Conservation (phyloP, 2,329 filamentous ascomycete species). For the Phyllosticta citribraziliensis region DNA sequence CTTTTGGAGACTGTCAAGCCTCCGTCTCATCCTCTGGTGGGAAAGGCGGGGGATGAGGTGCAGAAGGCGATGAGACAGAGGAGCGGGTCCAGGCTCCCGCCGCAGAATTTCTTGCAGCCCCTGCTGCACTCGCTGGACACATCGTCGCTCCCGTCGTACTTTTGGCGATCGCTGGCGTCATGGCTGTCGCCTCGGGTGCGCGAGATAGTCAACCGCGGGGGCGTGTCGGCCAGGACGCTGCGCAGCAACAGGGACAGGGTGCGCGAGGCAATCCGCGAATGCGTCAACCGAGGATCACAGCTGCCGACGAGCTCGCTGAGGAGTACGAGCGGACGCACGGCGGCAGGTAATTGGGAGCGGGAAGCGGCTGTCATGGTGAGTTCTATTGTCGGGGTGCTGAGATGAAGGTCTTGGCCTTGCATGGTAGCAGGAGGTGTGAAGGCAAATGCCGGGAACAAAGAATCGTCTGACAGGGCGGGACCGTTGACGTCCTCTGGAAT, state of each 20-base stretch:
- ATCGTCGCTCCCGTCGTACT: conserved; percentile 76
- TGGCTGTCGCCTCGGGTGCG: conserved; percentile 67
- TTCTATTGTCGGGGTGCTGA: conserved; percentile 56
- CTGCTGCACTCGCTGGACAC: conserved; percentile 76
- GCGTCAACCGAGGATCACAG: conserved; percentile 68
- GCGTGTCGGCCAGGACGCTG: conserved; percentile 73
- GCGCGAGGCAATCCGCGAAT: conserved; percentile 68
- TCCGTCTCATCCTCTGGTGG: conserved; percentile 58
- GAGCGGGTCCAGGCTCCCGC: conserved; percentile 26
- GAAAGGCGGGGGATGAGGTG: conserved; percentile 11
- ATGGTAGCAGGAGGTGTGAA: neutral
- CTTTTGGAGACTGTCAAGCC: conserved; percentile 61
- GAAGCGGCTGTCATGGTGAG: conserved; percentile 94
- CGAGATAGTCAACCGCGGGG: conserved; percentile 74
- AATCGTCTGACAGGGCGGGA: too few relatives aligned
- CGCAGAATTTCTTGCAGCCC: conserved; percentile 55
- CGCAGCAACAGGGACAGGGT: conserved; percentile 65
- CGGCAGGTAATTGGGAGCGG: conserved; percentile 62
- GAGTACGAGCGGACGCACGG: conserved; percentile 34
- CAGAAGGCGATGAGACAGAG: conserved; percentile 19
- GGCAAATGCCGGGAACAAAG: neutral
- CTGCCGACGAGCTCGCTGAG: conserved; percentile 47
- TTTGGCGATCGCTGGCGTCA: conserved; percentile 82
- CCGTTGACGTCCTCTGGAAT: neutral
- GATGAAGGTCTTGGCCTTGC: neutral